Evolutionary conservation across 495 filamentous ascomycete genomes (phyloP).

Genomic region (Daldinia caldariorum): DNA sequence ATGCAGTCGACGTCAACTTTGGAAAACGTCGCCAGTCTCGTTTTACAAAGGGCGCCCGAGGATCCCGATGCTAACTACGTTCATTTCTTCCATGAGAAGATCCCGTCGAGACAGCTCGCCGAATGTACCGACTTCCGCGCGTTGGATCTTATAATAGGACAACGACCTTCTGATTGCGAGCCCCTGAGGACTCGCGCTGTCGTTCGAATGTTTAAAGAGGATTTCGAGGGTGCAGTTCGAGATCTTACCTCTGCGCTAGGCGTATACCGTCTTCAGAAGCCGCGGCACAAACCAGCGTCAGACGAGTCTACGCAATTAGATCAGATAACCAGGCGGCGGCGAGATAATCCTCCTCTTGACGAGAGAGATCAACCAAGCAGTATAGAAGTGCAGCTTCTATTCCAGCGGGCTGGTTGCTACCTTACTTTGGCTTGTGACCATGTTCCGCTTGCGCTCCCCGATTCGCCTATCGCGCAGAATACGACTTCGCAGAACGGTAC

Average conservation of each 20-base stretch:
- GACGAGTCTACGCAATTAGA: constrained; percentile 53
- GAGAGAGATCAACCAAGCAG: constrained; percentile 78
- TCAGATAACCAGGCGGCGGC: constrained; percentile 53
- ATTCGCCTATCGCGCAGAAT: constrained; percentile 20
- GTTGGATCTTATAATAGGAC: constrained; percentile 71
- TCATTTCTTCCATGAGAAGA: constrained; percentile 90
- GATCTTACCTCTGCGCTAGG: constrained; percentile 73
- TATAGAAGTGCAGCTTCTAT: constrained; percentile 75
- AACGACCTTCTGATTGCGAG: constrained; percentile 68
- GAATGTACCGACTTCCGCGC: constrained; percentile 73
- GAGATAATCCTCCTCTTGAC: constrained; percentile 65
- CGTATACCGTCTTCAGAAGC: constrained; percentile 63
- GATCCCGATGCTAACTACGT: constrained; percentile 81
- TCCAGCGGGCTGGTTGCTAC: constrained; percentile 79
- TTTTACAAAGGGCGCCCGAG: constrained; percentile 69
- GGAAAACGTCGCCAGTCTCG: constrained; percentile 79
- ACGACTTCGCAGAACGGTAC: constrained; percentile 22
- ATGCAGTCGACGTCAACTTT: constrained; percentile 84
- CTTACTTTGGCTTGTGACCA: constrained; percentile 73
- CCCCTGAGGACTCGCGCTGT: constrained; percentile 76
- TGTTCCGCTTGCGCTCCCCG: constrained; percentile 63
- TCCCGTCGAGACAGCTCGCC: constrained; percentile 77
- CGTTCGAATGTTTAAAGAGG: constrained; percentile 78
- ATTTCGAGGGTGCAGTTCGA: constrained; percentile 70
- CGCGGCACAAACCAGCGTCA: constrained; percentile 53